Percentiles rank a stretch among this genome's conserved stretches.
Evolutionary conservation across 2,329 filamentous ascomycete species (phyloP).

Genomic region (Pseudogymnoascus sp.): DNA sequence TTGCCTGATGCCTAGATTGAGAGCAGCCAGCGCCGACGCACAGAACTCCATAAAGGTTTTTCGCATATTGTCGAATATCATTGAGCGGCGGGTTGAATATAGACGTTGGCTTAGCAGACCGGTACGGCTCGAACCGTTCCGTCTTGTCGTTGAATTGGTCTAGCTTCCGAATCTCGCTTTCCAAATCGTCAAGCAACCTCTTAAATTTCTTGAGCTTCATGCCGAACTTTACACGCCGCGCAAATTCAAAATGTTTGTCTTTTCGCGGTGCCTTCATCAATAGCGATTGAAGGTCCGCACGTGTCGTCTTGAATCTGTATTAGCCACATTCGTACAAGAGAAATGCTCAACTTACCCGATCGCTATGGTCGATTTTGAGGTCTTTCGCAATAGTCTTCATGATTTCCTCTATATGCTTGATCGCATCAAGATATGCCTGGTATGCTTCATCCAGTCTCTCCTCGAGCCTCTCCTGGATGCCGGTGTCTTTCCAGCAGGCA

Average conservation of each 20-base stretch:
- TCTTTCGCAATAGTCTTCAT: not conserved
- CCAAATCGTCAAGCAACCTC: slow-evolving; percentile 3
- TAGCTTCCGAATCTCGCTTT: not conserved
- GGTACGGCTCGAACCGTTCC: slow-evolving; percentile 3
- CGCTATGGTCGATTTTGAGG: slow-evolving; percentile 2
- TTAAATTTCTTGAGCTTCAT: not conserved
- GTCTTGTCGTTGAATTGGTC: not conserved
- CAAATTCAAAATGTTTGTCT: not conserved
- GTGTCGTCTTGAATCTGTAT: slow-evolving; percentile 1
- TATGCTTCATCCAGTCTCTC: not conserved
- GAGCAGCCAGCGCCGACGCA: not conserved
- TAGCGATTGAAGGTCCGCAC: slow-evolving; percentile 5
- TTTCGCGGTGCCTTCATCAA: not conserved
- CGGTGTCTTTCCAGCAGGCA: not conserved
- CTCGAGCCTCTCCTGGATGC: not conserved
- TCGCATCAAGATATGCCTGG: not conserved
- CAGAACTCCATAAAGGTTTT: not conserved
- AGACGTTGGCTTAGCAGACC: not conserved
- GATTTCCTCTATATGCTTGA: slow-evolving; percentile 4
- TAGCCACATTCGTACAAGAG: not conserved
- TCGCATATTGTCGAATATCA: not conserved
- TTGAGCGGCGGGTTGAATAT: not conserved
- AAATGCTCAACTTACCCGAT: not conserved
- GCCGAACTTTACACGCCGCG: not conserved
- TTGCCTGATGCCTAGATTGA: slow-evolving; percentile 2